phyloP scores from a whole-genome alignment of 1,284 basidiomycete genomes.

The Moesziomyces aphidis region DNA sequence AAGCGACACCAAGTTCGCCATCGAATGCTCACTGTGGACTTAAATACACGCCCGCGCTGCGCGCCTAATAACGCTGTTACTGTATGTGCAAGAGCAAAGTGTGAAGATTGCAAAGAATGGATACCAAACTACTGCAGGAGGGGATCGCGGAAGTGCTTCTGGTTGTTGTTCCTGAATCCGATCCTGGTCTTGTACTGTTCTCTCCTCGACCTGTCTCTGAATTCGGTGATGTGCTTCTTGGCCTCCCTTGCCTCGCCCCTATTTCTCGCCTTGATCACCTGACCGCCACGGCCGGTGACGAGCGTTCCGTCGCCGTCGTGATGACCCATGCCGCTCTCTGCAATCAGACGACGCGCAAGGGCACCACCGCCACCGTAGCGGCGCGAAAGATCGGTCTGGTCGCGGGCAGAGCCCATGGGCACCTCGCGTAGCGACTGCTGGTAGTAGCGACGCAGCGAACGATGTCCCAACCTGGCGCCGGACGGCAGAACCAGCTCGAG shows the following conservation, averaged over 20 bases:
- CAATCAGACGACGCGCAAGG: slow-evolving; percentile 55
- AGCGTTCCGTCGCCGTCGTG: slow-evolving; percentile 41
- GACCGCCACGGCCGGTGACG: slow-evolving; percentile 52
- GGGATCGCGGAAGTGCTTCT: slow-evolving; percentile 67
- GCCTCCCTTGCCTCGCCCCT: slow-evolving; percentile 93
- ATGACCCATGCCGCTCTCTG: slow-evolving; percentile 44
- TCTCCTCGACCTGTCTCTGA: slow-evolving; percentile 80
- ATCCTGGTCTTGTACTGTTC: slow-evolving; percentile 86
- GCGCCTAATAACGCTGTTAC: too few relatives aligned
- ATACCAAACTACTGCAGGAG: slow-evolving; percentile 55
- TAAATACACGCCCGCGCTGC: not conserved
- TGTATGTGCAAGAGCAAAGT: not conserved
- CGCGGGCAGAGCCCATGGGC: slow-evolving; percentile 23
- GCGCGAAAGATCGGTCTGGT: slow-evolving; percentile 28
- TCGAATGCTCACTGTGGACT: not conserved
- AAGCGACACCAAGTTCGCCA: too few relatives aligned
- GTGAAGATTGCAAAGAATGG: not conserved
- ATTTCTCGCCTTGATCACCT: slow-evolving; percentile 73
- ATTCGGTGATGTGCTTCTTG: slow-evolving; percentile 85
- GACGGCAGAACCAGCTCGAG: slow-evolving; percentile 95
- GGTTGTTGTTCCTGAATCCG: slow-evolving; percentile 63
- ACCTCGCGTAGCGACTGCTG: slow-evolving; percentile 72
- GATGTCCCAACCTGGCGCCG: slow-evolving; percentile 90
- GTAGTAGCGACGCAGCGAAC: slow-evolving; percentile 87
- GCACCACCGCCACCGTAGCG: slow-evolving; percentile 47